Percentiles rank a stretch among this genome's conserved stretches.
Conservation (phyloP, 495 filamentous ascomycete species). For the Cryomyces minteri region DNA sequence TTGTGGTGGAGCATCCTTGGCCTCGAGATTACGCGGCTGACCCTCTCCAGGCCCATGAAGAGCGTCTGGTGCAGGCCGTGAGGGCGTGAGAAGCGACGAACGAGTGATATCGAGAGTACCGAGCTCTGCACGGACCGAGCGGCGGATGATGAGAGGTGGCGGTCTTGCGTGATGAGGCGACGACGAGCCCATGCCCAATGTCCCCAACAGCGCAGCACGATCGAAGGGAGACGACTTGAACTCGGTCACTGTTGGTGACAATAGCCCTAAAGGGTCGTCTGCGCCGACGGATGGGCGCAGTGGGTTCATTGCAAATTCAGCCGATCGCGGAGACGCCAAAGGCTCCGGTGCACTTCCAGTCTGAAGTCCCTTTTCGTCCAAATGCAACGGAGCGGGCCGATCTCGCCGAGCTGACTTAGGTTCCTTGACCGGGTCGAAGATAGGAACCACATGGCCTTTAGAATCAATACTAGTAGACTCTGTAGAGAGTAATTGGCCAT, state of each 20-base stretch:
- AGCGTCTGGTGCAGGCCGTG: not conserved
- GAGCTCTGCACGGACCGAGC: not conserved
- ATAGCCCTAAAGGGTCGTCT: slow-evolving; percentile 12
- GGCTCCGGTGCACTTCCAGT: not conserved
- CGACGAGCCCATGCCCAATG: not conserved
- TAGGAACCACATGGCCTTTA: not conserved
- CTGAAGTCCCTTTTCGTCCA: not conserved
- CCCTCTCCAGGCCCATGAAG: not conserved
- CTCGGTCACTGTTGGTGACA: slow-evolving; percentile 14
- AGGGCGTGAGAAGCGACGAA: not conserved
- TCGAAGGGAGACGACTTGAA: slow-evolving; percentile 13
- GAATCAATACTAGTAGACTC: not conserved
- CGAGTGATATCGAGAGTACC: not conserved
- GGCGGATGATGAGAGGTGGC: not conserved
- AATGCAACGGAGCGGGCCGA: not conserved
- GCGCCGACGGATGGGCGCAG: slow-evolving; percentile 7
- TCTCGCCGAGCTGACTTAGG: not conserved
- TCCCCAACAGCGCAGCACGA: slow-evolving; percentile 4
- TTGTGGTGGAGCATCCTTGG: not conserved
- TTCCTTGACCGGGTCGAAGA: not conserved
- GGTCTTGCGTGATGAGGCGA: not conserved
- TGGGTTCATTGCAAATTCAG: slow-evolving; percentile 19
- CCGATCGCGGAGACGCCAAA: slow-evolving; percentile 5
- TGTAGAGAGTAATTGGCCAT: not conserved
- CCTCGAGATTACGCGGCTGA: not conserved